phyloP scores from a whole-genome alignment of 1,284 basidiomycete genomes.

The Apiotrichum brassicae region DNA sequence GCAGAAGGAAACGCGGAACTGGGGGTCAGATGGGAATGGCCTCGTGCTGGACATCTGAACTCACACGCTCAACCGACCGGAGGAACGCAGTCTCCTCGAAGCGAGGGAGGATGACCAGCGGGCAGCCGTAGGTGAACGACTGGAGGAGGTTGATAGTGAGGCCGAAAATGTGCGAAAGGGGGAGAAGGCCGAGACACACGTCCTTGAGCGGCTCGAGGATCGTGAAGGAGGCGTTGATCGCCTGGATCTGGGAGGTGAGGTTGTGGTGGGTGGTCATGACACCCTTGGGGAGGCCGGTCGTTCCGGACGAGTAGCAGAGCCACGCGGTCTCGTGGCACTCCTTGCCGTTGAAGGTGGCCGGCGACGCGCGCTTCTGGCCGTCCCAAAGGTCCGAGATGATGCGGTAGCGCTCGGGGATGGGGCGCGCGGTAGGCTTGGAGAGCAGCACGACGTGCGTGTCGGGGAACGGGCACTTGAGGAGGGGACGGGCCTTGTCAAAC shows the following conservation, averaged over 20 bases:
- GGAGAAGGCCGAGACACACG: slow-evolving; percentile 15
- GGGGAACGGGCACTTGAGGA: neutral
- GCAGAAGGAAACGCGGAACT: slow-evolving; percentile 58
- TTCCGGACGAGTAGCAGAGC: slow-evolving; percentile 65
- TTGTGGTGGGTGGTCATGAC: slow-evolving; percentile 60
- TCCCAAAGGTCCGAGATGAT: slow-evolving; percentile 4
- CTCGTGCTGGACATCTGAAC: no score
- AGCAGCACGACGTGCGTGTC: slow-evolving; percentile 30
- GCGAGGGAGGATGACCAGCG: slow-evolving; percentile 61
- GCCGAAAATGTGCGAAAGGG: slow-evolving; percentile 20
- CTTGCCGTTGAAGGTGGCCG: slow-evolving; percentile 10
- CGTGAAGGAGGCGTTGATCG: neutral
- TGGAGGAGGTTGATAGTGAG: slow-evolving; percentile 52
- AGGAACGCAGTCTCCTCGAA: slow-evolving; percentile 58
- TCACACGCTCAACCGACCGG: slow-evolving; percentile 60
- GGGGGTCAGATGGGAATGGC: no score
- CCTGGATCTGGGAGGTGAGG: slow-evolving; percentile 47
- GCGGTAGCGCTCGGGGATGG: slow-evolving; percentile 7
- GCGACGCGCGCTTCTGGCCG: neutral
- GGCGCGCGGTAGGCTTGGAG: neutral
- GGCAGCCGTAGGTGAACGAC: slow-evolving; percentile 56
- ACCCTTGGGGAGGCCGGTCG: slow-evolving; percentile 47
- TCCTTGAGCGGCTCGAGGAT: slow-evolving; percentile 4
- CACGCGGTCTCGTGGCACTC: slow-evolving; percentile 8
- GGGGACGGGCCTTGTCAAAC: slow-evolving; percentile 22